A percentile compares a stretch with the other conserved stretches of the same genome.
These are phyloP conservation scores for Phytopythium boreale DNA, from an alignment of 352 stramenopile genomes.

Conservation along the genomic window DNA sequence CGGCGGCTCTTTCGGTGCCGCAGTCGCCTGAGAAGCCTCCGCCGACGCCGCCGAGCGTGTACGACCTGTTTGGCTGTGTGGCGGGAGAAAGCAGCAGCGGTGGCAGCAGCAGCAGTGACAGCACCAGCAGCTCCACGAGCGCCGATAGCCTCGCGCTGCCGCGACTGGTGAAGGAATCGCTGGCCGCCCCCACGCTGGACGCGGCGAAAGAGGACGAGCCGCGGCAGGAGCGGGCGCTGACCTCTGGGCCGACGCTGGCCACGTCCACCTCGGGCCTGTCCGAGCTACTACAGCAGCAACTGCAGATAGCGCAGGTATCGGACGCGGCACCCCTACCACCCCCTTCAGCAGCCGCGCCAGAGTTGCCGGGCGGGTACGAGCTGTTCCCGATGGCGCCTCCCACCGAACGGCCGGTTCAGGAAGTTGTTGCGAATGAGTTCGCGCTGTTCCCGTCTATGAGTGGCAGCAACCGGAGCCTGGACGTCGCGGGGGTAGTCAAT, in stretches of 20 bases:
- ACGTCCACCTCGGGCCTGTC: slow-evolving; percentile 3
- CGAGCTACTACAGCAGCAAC: slow-evolving; percentile 3
- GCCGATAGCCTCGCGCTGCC: neutral
- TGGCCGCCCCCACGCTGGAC: neutral
- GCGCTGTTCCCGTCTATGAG: slow-evolving; percentile 22
- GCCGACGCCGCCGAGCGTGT: slow-evolving; percentile 4
- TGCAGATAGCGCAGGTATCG: slow-evolving; percentile 4
- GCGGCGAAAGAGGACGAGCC: slow-evolving; percentile 5
- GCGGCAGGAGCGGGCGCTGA: slow-evolving; percentile 5
- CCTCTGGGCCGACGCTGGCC: neutral
- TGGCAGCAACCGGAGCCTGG: slow-evolving; percentile 5
- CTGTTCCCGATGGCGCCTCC: slow-evolving; percentile 32
- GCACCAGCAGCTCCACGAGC: neutral
- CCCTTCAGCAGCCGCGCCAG: slow-evolving; percentile 4
- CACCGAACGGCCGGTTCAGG: slow-evolving; percentile 13
- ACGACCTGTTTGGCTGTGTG: slow-evolving; percentile 5
- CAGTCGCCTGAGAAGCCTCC: neutral
- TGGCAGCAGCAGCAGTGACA: neutral
- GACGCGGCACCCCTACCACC: neutral
- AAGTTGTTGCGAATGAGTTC: slow-evolving; percentile 14
- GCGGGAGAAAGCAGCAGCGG: neutral
- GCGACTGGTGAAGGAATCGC: neutral
- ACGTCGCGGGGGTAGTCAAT: neutral
- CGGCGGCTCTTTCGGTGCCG: neutral
- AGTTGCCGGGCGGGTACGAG: slow-evolving; percentile 31